Conservation (phyloP, 192 early-diverging fungal species). For the Backusella mclennaniae region DNA sequence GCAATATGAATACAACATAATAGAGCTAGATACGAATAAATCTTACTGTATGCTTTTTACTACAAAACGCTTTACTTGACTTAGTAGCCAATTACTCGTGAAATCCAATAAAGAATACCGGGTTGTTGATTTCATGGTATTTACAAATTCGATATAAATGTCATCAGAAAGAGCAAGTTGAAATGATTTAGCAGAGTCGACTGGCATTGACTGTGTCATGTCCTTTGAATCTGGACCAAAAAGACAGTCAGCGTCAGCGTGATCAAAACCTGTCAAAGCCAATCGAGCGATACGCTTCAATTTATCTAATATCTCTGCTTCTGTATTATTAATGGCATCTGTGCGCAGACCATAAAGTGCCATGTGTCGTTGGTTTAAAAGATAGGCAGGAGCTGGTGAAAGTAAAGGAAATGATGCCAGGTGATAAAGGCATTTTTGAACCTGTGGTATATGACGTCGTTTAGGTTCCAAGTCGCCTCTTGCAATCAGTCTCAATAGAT, state of each 20-base stretch:
- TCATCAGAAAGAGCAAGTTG: conserved; percentile 33
- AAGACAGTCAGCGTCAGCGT: not conserved
- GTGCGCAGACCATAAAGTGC: conserved; percentile 24
- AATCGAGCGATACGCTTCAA: conserved; percentile 18
- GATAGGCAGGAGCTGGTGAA: conserved; percentile 29
- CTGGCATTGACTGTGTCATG: conserved; percentile 40
- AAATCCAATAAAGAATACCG: conserved; percentile 45
- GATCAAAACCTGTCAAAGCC: conserved; percentile 20
- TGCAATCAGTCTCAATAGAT: conserved; percentile 56
- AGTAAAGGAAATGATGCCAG: conserved; percentile 46
- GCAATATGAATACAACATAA: too few species aligned
- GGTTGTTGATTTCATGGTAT: conserved; percentile 42
- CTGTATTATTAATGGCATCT: conserved; percentile 9
- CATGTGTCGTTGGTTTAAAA: conserved; percentile 51
- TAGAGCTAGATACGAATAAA: not conserved
- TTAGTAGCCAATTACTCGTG: conserved; percentile 46
- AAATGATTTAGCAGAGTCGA: conserved; percentile 33
- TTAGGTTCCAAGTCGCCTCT: conserved; percentile 47
- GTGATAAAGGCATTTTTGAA: conserved; percentile 44
- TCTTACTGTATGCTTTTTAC: conserved; percentile 44
- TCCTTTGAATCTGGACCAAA: conserved; percentile 33
- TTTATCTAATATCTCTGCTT: conserved; percentile 3
- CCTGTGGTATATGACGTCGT: conserved; percentile 32
- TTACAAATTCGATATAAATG: conserved; percentile 25
- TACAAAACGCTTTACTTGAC: conserved; percentile 46